Evolutionary conservation across 805 yeast species (phyloP).

Genomic region (Maudiozyma bulderi): DNA sequence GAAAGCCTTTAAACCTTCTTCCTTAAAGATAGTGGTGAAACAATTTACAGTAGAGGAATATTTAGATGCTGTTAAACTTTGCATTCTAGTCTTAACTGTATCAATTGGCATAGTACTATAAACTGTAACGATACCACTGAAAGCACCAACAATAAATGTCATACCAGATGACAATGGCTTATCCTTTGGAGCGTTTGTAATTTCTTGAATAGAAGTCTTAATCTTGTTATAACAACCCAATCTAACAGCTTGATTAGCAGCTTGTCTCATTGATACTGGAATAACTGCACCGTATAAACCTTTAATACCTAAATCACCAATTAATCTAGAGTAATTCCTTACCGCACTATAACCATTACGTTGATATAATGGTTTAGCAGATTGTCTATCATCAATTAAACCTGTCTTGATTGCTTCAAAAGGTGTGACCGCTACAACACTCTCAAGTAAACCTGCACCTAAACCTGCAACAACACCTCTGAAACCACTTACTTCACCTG

Average conservation of each 20-base stretch:
- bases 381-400: conserved; percentile 83
- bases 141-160: conserved; percentile 83
- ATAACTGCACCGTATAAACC: conserved; percentile 84
- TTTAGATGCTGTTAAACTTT: conserved; percentile 68
- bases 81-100: conserved; percentile 96
- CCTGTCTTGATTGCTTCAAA: conserved; percentile 95
- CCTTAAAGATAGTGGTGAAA: conserved; percentile 64
- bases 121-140: conserved; percentile 83
- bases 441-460: conserved; percentile 91
- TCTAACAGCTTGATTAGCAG: conserved; percentile 90
- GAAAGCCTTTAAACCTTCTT: conserved; percentile 84
- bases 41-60: conserved; percentile 76
- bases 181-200: conserved; percentile 53
- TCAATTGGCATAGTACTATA: conserved; percentile 93
- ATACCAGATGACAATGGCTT: conserved; percentile 68
- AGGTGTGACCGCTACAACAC: conserved; percentile 91
- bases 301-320: conserved; percentile 67
- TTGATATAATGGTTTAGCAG: conserved; percentile 68
- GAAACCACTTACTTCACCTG: conserved; percentile 78
- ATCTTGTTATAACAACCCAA: conserved; percentile 87
- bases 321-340: conserved; percentile 34
- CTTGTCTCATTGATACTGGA: conserved; percentile 93
- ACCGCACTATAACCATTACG: conserved; percentile 48
- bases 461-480: conserved; percentile 94
- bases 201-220: conserved; percentile 66